phyloP scores from a whole-genome alignment of 768 basidiomycete species.

The Termitomyces sp. region DNA sequence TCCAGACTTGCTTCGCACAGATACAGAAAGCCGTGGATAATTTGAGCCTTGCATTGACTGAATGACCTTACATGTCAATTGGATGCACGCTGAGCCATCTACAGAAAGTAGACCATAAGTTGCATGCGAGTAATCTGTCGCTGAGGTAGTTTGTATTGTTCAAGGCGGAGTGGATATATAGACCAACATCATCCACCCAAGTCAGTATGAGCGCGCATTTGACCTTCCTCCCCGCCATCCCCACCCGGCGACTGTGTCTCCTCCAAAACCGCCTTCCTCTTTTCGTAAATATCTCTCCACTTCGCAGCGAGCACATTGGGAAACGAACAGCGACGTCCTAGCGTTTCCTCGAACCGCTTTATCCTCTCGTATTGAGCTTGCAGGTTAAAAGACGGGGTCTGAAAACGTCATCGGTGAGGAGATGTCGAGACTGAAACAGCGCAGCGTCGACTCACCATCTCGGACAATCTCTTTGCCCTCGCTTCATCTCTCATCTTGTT shows the following conservation, averaged over 20 bases:
- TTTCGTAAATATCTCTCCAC: conserved; percentile 46
- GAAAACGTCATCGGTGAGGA: neutral
- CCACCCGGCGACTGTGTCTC: conserved; percentile 21
- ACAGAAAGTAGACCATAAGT: neutral
- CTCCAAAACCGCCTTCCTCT: conserved; percentile 24
- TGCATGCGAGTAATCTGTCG: neutral
- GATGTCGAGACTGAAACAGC: neutral
- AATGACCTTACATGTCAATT: neutral
- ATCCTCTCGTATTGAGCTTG: conserved; percentile 61
- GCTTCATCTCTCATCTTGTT: conserved; percentile 69
- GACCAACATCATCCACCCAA: neutral
- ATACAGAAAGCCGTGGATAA: conserved; percentile 38
- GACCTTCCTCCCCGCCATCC: conserved; percentile 34
- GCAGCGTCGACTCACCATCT: conserved; percentile 40
- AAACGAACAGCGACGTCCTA: conserved; percentile 31
- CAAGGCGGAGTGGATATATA: neutral
- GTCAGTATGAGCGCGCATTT: conserved; percentile 20
- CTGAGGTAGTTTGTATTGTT: no score
- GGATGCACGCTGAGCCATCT: neutral
- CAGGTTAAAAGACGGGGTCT: conserved; percentile 50
- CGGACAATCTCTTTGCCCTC: conserved; percentile 46
- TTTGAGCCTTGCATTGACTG: conserved; percentile 21
- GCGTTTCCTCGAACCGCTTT: conserved; percentile 52
- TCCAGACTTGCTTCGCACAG: conserved; percentile 59
- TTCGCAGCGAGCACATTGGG: conserved; percentile 59